Percentiles rank a stretch among this genome's conserved stretches.
These are phyloP conservation scores for Microstroma glucosiphilum DNA, from an alignment of 1,284 basidiomycete species.

Conservation along the genomic window DNA sequence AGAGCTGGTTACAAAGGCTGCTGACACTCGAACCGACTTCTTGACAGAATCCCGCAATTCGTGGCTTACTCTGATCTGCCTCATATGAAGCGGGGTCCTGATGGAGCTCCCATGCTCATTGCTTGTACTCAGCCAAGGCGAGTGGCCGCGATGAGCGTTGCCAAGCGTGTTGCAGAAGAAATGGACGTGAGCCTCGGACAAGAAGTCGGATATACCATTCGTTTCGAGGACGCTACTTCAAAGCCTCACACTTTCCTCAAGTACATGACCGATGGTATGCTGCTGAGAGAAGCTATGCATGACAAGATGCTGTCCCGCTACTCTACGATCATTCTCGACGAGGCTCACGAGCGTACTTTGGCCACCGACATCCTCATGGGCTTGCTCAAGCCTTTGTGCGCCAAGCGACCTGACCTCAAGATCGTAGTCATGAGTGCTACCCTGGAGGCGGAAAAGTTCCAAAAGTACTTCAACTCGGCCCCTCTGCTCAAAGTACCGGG, in stretches of 20 bases:
- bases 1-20: too few relatives aligned
- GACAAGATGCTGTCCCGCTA: constrained; percentile 83
- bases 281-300: constrained; percentile 90
- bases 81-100: constrained; percentile 55
- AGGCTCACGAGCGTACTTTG: constrained; percentile 95
- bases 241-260: constrained; percentile 35
- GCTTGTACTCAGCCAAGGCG: constrained; percentile 95
- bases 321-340: constrained; percentile 95
- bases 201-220: constrained; percentile 95
- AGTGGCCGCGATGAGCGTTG: constrained; percentile 96
- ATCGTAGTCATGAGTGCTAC: constrained; percentile 99
- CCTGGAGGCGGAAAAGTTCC: constrained; percentile 92
- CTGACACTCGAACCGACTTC: not conserved
- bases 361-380: constrained; percentile 99
- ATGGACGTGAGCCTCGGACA: constrained; percentile 91
- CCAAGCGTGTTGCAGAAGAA: constrained; percentile 96
- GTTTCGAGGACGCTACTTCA: constrained; percentile 92
- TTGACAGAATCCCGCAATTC: constrained; percentile 76
- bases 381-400: constrained; percentile 68
- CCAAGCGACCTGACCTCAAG: constrained; percentile 79
- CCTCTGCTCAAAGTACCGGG: constrained; percentile 94
- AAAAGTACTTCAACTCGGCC: constrained; percentile 86
- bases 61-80: constrained; percentile 88
- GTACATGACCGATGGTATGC: constrained; percentile 99
- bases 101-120: constrained; percentile 71